phyloP scores from a whole-genome alignment of 352 stramenopile species.

The Detonula confervacea region DNA sequence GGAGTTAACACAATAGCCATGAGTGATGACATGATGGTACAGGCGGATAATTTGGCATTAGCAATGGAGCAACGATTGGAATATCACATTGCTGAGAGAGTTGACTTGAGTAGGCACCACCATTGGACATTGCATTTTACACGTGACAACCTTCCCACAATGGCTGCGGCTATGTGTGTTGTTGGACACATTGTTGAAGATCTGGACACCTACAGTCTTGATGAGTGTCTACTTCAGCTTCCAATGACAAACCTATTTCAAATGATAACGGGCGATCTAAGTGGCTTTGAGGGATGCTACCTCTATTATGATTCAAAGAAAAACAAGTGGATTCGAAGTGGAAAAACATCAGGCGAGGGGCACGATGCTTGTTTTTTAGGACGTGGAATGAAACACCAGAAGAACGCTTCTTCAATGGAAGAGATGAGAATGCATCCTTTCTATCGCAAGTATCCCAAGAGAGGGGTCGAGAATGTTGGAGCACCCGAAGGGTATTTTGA shows the following conservation, averaged over 20 bases:
- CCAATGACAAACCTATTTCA: conserved; percentile 1
- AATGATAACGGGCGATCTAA: not conserved
- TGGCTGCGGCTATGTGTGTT: conserved; percentile 17
- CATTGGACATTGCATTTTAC: conserved; percentile 18
- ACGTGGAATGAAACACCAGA: conserved; percentile 14
- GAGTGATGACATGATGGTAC: not conserved
- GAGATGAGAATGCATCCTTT: conserved; percentile 11
- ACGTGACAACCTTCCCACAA: conserved; percentile 2
- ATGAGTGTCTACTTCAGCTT: conserved; percentile 2
- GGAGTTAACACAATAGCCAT: not conserved
- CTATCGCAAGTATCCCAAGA: conserved; percentile 12
- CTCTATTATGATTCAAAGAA: conserved; percentile 22
- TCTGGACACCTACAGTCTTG: not conserved
- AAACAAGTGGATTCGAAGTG: conserved; percentile 22
- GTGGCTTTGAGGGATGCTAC: conserved; percentile 21
- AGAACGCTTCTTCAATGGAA: conserved; percentile 7
- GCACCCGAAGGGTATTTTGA: conserved; percentile 18
- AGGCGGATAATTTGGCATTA: not conserved
- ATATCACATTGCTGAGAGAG: not conserved
- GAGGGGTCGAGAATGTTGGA: conserved; percentile 7
- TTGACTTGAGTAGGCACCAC: not conserved
- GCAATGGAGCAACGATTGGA: not conserved
- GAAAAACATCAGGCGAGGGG: conserved; percentile 2
- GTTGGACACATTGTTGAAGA: conserved; percentile 19
- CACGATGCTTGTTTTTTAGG: conserved; percentile 2